Evolutionary conservation across 2,329 filamentous ascomycete species (phyloP).

Genomic region (Colletotrichum tropicicola): DNA sequence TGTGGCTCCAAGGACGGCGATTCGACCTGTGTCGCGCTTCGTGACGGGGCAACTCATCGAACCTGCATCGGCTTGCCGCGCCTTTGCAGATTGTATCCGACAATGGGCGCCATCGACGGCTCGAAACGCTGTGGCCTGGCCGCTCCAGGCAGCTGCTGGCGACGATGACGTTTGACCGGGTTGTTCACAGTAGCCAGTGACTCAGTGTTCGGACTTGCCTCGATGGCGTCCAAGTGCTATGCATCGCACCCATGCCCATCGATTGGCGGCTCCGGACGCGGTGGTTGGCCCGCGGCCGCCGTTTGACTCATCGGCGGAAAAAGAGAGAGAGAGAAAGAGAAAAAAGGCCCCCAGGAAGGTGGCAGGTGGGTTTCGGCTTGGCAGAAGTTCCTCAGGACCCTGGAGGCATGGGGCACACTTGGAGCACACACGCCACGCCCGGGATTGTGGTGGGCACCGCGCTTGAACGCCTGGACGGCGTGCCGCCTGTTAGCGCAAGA

Average conservation of each 20-base stretch:
- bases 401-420: slow-evolving; percentile 2
- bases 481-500: slow-evolving; percentile 21
- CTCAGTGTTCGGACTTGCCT: background rate
- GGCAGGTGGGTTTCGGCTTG: slow-evolving; percentile 19
- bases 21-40: background rate
- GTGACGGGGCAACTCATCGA: background rate
- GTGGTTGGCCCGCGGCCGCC: slow-evolving; percentile 14
- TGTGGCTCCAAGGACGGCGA: background rate
- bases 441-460: background rate
- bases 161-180: background rate
- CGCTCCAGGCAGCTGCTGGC: background rate
- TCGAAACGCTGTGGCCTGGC: background rate
- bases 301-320: slow-evolving; percentile 24
- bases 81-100: background rate
- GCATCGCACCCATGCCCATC: background rate
- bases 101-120: background rate
- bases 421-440: background rate
- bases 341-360: slow-evolving; percentile 7
- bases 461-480: background rate
- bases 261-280: background rate
- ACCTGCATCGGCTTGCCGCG: slow-evolving; percentile 16
- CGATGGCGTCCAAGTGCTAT: background rate
- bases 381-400: slow-evolving; percentile 30
- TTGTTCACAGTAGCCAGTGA: background rate
- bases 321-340: background rate